Conservation (phyloP, 1,139 yeast genomes). For the Blastobotrys illinoisensis region DNA sequence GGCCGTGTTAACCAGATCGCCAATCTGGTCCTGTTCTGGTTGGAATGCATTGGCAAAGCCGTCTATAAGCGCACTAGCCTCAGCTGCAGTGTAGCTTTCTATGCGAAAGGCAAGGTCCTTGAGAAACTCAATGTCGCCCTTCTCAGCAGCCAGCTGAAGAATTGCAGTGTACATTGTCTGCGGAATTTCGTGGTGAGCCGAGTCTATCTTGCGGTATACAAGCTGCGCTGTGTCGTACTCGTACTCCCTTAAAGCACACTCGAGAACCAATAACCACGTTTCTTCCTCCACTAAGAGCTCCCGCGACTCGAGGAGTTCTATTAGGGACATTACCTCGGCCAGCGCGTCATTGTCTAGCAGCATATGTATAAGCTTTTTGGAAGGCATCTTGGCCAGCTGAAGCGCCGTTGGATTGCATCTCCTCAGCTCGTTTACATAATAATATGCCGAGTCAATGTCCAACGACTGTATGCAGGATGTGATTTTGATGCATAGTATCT, state of each 20-base stretch:
- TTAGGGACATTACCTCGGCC: background rate
- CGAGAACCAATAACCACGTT: background rate
- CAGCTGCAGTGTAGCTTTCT: background rate
- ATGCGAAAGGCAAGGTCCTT: background rate
- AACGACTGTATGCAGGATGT: background rate
- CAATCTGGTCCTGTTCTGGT: background rate
- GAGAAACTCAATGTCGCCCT: background rate
- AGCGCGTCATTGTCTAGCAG: background rate
- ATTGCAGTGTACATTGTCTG: background rate
- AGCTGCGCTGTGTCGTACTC: background rate
- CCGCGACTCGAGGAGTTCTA: background rate
- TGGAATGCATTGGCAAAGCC: background rate
- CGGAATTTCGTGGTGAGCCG: background rate
- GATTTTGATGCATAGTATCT: background rate
- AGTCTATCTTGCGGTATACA: background rate
- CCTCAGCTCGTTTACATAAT: background rate
- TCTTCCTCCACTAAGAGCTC: background rate
- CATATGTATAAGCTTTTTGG: background rate
- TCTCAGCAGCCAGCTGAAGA: background rate
- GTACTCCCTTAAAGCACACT: background rate
- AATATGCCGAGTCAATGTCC: background rate
- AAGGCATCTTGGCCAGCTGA: background rate
- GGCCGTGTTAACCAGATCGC: background rate
- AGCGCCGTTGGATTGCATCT: background rate
- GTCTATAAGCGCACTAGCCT: background rate